phyloP scores from a whole-genome alignment of 192 early-diverging fungal genomes.

The Anaeromyces robustus region DNA sequence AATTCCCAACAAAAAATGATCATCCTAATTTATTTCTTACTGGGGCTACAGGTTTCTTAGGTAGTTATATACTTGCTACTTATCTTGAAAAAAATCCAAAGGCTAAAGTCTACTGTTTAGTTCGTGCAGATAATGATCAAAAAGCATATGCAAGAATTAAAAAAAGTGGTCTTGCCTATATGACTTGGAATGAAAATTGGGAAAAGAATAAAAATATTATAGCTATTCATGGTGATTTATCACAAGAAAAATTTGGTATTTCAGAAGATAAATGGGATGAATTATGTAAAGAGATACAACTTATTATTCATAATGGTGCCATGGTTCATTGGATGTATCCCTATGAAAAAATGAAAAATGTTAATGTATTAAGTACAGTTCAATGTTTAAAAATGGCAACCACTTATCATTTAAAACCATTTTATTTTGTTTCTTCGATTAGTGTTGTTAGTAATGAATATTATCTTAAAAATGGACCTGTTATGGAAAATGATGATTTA shows the following conservation, averaged over 20 bases:
- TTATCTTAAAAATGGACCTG: slow-evolving; percentile 45
- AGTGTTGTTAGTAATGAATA: slow-evolving; percentile 80
- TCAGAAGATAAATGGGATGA: slow-evolving; percentile 45
- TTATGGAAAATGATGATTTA: slow-evolving; percentile 78
- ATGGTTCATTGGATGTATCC: slow-evolving; percentile 99
- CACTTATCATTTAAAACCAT: slow-evolving; percentile 50
- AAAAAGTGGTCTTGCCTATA: slow-evolving; percentile 53
- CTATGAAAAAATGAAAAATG: slow-evolving; percentile 74
- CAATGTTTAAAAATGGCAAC: slow-evolving; percentile 60
- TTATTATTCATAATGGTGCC: slow-evolving; percentile 93
- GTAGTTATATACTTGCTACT: slow-evolving; percentile 72
- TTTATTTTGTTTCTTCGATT: slow-evolving; percentile 91
- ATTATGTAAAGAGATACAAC: slow-evolving; percentile 44
- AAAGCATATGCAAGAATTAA: slow-evolving; percentile 56
- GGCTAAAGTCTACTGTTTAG: slow-evolving; percentile 60
- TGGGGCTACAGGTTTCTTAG: slow-evolving; percentile 60
- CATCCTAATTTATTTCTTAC: neutral
- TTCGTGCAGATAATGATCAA: slow-evolving; percentile 49
- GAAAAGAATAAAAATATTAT: slow-evolving; percentile 32
- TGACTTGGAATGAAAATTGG: slow-evolving; percentile 71
- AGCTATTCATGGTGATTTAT: slow-evolving; percentile 74
- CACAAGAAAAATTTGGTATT: slow-evolving; percentile 59
- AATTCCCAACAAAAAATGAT: slow-evolving; percentile 10
- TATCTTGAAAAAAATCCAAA: slow-evolving; percentile 47
- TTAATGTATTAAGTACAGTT: slow-evolving; percentile 84